Evolutionary conservation across 2,329 filamentous ascomycete genomes (phyloP).

Genomic region (Aspergillus ochraceoroseus): DNA sequence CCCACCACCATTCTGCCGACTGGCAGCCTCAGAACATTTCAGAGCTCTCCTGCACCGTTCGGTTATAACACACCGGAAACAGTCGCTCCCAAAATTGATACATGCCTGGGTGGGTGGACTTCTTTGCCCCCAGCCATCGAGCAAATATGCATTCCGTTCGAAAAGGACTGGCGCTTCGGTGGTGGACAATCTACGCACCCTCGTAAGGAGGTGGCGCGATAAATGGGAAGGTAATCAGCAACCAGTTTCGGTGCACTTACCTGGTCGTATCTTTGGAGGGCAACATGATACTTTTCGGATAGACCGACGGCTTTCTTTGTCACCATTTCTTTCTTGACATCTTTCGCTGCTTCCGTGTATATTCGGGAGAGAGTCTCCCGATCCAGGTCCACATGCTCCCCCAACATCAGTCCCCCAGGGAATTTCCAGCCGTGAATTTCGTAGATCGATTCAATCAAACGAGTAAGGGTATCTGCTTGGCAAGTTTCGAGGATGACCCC

Average conservation of each 20-base stretch:
- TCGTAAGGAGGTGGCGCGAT: slow-evolving; percentile 7
- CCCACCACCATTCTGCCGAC: neutral
- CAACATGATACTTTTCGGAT: slow-evolving; percentile 22
- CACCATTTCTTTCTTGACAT: slow-evolving; percentile 23
- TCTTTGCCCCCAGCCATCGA: slow-evolving; percentile 29
- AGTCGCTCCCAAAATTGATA: slow-evolving; percentile 32
- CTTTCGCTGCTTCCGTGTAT: slow-evolving; percentile 28
- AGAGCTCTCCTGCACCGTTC: slow-evolving; percentile 29
- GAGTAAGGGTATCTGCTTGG: slow-evolving; percentile 36
- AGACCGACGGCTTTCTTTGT: slow-evolving; percentile 25
- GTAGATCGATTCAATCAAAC: slow-evolving; percentile 33
- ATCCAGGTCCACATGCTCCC: slow-evolving; percentile 16
- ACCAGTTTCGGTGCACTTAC: too few species aligned
- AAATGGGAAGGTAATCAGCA: too few species aligned
- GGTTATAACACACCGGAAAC: slow-evolving; percentile 34
- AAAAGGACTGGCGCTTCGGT: slow-evolving; percentile 30
- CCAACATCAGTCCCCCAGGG: slow-evolving; percentile 20
- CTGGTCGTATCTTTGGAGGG: slow-evolving; percentile 29
- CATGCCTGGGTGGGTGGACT: slow-evolving; percentile 21
- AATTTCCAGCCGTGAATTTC: slow-evolving; percentile 23
- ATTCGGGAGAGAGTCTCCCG: slow-evolving; percentile 22
- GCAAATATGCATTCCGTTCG: slow-evolving; percentile 31
- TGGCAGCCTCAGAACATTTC: slow-evolving; percentile 20
- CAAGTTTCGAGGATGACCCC: slow-evolving; percentile 31
- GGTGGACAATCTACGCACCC: slow-evolving; percentile 24